Evolutionary conservation across 495 filamentous ascomycete genomes (phyloP).

Genomic region (Aspergillus conjunctus): DNA sequence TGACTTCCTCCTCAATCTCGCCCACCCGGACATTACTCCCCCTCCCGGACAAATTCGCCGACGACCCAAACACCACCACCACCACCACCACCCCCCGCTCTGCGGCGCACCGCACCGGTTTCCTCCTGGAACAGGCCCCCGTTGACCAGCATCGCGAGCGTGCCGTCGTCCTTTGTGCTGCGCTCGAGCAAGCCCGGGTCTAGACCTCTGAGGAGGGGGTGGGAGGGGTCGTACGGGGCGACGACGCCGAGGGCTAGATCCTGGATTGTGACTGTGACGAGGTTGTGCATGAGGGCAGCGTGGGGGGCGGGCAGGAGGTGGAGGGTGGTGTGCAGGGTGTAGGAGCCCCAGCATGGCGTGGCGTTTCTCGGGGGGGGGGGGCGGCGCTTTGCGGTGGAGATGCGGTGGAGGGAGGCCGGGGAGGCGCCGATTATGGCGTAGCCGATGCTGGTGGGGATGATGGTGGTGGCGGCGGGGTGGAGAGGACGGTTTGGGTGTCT

Average conservation of each 20-base stretch:
- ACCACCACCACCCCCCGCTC: too few relatives aligned
- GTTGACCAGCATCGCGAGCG: conserved; percentile 33
- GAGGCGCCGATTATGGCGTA: conserved; percentile 28
- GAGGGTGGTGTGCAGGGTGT: conserved; percentile 27
- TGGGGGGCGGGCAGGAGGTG: conserved; percentile 12
- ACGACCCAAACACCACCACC: conserved; percentile 30
- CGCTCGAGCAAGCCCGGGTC: conserved; percentile 1
- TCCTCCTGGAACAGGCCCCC: conserved; percentile 31
- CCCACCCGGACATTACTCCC: conserved; percentile 33
- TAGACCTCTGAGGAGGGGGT: conserved; percentile 23
- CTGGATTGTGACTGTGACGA: conserved; percentile 26
- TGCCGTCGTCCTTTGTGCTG: conserved; percentile 3
- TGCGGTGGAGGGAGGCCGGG: conserved; percentile 21
- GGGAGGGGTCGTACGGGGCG: conserved; percentile 23
- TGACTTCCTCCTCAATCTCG: conserved; percentile 36
- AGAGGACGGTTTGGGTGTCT: conserved; percentile 29
- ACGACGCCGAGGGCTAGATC: conserved; percentile 30
- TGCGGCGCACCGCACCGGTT: conserved; percentile 24
- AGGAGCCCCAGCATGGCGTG: conserved; percentile 33
- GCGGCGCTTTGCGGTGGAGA: conserved; percentile 25
- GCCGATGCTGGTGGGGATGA: conserved; percentile 30
- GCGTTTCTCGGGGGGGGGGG: conserved; percentile 26
- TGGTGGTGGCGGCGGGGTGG: conserved; percentile 29
- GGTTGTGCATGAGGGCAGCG: conserved; percentile 22
- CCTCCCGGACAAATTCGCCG: conserved; percentile 31